Conservation (phyloP, 768 basidiomycete genomes). For the Dentipellis sp. region DNA sequence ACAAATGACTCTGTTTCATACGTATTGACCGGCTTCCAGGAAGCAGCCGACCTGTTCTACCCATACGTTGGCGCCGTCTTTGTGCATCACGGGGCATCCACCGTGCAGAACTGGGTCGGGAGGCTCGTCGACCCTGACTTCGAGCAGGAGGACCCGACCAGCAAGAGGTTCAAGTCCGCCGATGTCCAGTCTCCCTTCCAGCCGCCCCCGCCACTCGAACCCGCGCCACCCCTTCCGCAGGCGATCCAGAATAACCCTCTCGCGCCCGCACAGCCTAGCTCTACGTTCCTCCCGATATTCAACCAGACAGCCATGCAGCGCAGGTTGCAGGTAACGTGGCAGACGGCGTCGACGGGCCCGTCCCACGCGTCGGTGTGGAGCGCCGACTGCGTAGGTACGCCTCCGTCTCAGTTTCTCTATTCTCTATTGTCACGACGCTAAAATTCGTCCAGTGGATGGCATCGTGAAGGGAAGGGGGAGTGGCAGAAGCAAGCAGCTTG, state of each 20-base stretch:
- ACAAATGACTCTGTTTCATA: background rate
- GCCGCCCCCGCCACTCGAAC: conserved; percentile 26
- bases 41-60: conserved; percentile 7
- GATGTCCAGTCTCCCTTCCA: conserved; percentile 24
- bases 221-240: conserved; percentile 28
- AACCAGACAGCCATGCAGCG: conserved; percentile 67
- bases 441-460: conserved; percentile 45
- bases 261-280: conserved; percentile 51
- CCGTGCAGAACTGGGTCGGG: conserved; percentile 6
- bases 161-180: conserved; percentile 14
- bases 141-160: background rate
- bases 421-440: background rate
- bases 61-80: conserved; percentile 11
- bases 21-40: conserved; percentile 1
- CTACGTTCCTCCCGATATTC: conserved; percentile 63
- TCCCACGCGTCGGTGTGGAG: conserved; percentile 62
- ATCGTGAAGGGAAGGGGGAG: conserved; percentile 55
- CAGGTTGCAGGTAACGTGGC: conserved; percentile 51
- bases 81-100: background rate
- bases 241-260: conserved; percentile 41
- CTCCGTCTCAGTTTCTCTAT: background rate
- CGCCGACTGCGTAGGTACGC: conserved; percentile 59
- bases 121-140: conserved; percentile 7
- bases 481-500: conserved; percentile 64
- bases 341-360: conserved; percentile 51